phyloP scores from a whole-genome alignment of 805 yeast genomes.

The Nakazawaea holstii region DNA sequence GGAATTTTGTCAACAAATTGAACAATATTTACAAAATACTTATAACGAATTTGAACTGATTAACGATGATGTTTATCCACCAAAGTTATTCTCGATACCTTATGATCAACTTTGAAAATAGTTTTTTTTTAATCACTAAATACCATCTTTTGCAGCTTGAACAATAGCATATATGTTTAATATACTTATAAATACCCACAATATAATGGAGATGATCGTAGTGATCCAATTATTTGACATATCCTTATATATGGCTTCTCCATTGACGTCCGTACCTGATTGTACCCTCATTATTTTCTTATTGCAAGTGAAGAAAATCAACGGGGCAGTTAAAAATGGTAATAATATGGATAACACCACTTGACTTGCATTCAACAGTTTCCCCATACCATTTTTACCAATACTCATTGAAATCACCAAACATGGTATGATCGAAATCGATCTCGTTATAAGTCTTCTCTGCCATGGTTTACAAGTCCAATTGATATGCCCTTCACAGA shows the following conservation, averaged over 20 bases:
- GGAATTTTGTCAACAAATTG: slow-evolving; percentile 23
- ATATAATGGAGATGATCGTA: slow-evolving; percentile 35
- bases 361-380: slow-evolving; percentile 77
- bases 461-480: slow-evolving; percentile 82
- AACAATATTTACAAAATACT: slow-evolving; percentile 21
- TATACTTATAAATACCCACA: slow-evolving; percentile 65
- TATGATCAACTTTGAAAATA: slow-evolving; percentile 13
- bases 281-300: slow-evolving; percentile 59
- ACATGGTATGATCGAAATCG: slow-evolving; percentile 73
- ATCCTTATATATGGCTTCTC: slow-evolving; percentile 23
- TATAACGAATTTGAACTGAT: slow-evolving; percentile 31
- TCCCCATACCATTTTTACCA: slow-evolving; percentile 60
- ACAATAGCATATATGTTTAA: slow-evolving; percentile 59
- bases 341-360: slow-evolving; percentile 70
- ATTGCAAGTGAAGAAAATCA: slow-evolving; percentile 69
- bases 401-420: slow-evolving; percentile 57
- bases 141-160: slow-evolving; percentile 30
- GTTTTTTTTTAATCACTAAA: too few species aligned
- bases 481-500: slow-evolving; percentile 76
- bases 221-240: slow-evolving; percentile 63
- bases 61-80: slow-evolving; percentile 24
- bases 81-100: slow-evolving; percentile 20
- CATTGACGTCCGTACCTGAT: slow-evolving; percentile 16
- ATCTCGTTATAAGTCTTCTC: slow-evolving; percentile 66
- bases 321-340: slow-evolving; percentile 77